Conservation (phyloP, 2,329 filamentous ascomycete genomes). For the Fusarium sp. region DNA sequence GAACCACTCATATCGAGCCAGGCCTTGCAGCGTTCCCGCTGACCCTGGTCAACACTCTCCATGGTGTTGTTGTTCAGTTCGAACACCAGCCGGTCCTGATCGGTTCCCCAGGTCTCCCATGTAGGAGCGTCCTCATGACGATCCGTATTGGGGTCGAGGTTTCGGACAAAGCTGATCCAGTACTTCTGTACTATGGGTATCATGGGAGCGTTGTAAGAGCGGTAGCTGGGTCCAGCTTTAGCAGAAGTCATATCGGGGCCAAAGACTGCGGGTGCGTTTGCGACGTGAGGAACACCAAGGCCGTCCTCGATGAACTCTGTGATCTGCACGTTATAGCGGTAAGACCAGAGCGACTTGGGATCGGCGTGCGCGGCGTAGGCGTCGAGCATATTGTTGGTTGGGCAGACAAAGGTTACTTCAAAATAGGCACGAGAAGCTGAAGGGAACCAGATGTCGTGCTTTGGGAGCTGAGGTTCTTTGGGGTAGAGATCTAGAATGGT, state of each 20-base stretch:
- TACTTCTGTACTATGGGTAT: slow-evolving; percentile 62
- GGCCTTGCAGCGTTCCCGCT: slow-evolving; percentile 54
- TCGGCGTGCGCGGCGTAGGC: slow-evolving; percentile 42
- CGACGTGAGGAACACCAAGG: slow-evolving; percentile 61
- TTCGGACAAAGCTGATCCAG: slow-evolving; percentile 61
- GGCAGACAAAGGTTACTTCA: slow-evolving; percentile 60
- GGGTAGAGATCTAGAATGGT: slow-evolving; percentile 56
- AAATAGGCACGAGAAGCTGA: slow-evolving; percentile 57
- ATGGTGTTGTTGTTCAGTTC: slow-evolving; percentile 53
- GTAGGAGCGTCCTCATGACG: slow-evolving; percentile 50
- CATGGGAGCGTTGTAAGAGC: slow-evolving; percentile 57
- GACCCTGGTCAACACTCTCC: slow-evolving; percentile 52
- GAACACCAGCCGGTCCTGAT: slow-evolving; percentile 52
- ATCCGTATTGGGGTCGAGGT: slow-evolving; percentile 57
- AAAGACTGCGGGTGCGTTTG: slow-evolving; percentile 61
- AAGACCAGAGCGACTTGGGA: slow-evolving; percentile 54
- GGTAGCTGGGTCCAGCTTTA: slow-evolving; percentile 51
- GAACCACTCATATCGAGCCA: slow-evolving; percentile 54
- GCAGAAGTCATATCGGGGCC: slow-evolving; percentile 53
- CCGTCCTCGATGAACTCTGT: slow-evolving; percentile 50
- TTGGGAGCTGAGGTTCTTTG: slow-evolving; percentile 48
- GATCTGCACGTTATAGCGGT: slow-evolving; percentile 63
- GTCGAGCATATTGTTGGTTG: slow-evolving; percentile 54
- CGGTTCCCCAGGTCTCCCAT: slow-evolving; percentile 56
- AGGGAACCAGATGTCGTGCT: slow-evolving; percentile 58